Conservation (phyloP, 768 basidiomycete genomes). For the Pleurotus cornucopiae region DNA sequence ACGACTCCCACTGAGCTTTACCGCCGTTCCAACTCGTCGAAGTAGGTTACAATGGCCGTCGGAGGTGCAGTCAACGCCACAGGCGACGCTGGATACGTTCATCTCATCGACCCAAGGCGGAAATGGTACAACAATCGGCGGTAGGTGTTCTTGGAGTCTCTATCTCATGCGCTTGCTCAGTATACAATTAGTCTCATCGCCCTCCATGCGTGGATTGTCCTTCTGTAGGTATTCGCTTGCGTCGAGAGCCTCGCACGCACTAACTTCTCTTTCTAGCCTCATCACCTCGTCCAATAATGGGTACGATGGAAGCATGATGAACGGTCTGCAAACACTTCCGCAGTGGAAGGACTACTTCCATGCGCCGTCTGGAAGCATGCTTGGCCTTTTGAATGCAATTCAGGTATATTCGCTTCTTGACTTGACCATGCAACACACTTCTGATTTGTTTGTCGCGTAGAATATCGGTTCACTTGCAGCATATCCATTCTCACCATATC, state of each 20-base stretch:
- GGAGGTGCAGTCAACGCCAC: constrained; percentile 35
- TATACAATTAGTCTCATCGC: constrained; percentile 40
- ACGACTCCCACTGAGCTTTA: no score
- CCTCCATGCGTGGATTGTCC: constrained; percentile 67
- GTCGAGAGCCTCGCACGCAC: not conserved
- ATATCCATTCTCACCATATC: constrained; percentile 66
- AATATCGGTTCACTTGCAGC: constrained; percentile 70
- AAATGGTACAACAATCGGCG: constrained; percentile 79
- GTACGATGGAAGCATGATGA: constrained; percentile 61
- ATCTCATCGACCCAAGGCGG: constrained; percentile 59
- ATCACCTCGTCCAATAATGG: constrained; percentile 76
- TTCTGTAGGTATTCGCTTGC: constrained; percentile 40
- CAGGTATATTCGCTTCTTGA: constrained; percentile 42
- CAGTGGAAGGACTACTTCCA: constrained; percentile 64
- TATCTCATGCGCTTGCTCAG: not conserved
- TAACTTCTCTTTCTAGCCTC: constrained; percentile 35
- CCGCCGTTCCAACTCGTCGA: no score
- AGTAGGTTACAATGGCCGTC: constrained; percentile 43
- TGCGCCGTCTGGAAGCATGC: constrained; percentile 47
- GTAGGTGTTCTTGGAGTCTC: constrained; percentile 26
- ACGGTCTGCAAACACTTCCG: constrained; percentile 29
- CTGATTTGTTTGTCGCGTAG: constrained; percentile 25
- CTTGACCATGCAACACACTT: not conserved
- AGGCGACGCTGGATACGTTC: constrained; percentile 34
- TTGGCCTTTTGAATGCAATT: constrained; percentile 74